Percentiles rank a stretch among this genome's conserved stretches.
These are phyloP conservation scores for Podaxis carcinomalis DNA, from an alignment of 768 basidiomycete genomes.

Conservation along the genomic window DNA sequence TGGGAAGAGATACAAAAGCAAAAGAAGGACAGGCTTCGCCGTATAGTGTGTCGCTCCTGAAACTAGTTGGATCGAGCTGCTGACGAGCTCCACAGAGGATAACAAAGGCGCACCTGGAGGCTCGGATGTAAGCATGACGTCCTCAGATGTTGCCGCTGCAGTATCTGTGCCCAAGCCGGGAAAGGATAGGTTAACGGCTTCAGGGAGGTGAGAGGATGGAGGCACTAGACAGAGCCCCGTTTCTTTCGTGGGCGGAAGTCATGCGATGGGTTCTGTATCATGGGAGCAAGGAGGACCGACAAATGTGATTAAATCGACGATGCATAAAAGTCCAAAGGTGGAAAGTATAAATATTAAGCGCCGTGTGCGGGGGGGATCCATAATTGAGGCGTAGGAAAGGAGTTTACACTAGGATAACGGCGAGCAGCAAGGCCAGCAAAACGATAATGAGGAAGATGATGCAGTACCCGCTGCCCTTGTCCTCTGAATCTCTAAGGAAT, in stretches of 20 bases:
- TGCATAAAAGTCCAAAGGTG: not conserved
- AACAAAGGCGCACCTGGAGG: conserved; percentile 20
- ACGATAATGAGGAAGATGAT: conserved; percentile 82
- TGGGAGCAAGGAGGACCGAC: not conserved
- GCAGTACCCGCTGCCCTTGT: conserved; percentile 88
- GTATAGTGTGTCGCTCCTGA: conserved; percentile 23
- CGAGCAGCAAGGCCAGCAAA: conserved; percentile 68
- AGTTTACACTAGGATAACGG: conserved; percentile 68
- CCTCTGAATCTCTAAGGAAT: conserved; percentile 86
- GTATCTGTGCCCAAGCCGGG: conserved; percentile 32
- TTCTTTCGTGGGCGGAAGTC: too few species aligned
- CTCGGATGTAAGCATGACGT: conserved; percentile 33
- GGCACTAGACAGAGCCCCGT: too few species aligned
- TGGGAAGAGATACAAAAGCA: conserved; percentile 27
- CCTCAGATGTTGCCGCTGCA: conserved; percentile 32
- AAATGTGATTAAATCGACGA: not conserved
- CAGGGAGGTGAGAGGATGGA: not conserved
- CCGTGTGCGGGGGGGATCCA: not conserved
- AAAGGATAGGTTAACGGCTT: conserved; percentile 12
- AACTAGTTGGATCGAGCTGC: not conserved
- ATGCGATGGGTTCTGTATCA: not conserved
- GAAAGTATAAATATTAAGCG: not conserved
- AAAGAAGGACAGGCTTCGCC: conserved; percentile 29
- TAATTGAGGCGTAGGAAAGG: not conserved
- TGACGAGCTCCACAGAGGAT: conserved; percentile 10